These are phyloP conservation scores for Verticillium alfalfae DNA, from an alignment of 2,329 filamentous ascomycete species.

Conservation along the genomic window DNA sequence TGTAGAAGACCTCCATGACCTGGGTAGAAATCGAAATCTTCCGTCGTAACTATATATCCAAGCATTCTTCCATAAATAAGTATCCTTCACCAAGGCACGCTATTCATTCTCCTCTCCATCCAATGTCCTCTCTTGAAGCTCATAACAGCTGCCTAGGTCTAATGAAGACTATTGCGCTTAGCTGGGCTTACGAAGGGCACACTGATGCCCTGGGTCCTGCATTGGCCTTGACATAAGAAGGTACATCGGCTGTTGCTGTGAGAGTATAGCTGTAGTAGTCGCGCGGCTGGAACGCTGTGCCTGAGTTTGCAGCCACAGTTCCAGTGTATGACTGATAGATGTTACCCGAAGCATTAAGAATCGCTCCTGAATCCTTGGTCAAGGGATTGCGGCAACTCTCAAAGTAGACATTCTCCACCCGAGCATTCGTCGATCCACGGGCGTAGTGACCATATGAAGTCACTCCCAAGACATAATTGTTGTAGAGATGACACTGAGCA, in stretches of 20 bases:
- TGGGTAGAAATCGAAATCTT: too few species aligned
- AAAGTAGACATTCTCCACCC: conserved; percentile 11
- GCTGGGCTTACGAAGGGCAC: too few species aligned
- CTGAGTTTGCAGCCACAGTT: conserved; percentile 6
- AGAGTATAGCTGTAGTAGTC: conserved; percentile 4
- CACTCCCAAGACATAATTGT: conserved; percentile 9
- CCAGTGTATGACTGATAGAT: conserved; percentile 7
- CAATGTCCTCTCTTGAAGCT: too few species aligned
- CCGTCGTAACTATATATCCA: too few species aligned
- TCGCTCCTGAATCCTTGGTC: conserved; percentile 2
- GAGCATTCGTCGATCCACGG: conserved; percentile 8
- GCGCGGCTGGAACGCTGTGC: conserved; percentile 2
- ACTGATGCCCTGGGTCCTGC: conserved; percentile 2
- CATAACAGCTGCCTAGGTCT: too few species aligned
- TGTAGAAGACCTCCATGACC: too few species aligned
- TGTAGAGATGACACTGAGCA: conserved; percentile 10
- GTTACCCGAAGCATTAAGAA: conserved; percentile 4
- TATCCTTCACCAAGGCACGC: too few species aligned
- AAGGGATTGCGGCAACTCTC: conserved; percentile 9
- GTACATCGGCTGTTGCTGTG: conserved; percentile 6
- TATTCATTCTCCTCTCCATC: too few species aligned
- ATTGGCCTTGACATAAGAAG: conserved; percentile 6
- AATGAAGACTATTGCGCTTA: too few species aligned
- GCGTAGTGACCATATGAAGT: conserved; percentile 11
- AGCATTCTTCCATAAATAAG: too few species aligned